Evolutionary conservation across 129 eudicot species (phyloP), one percentile per base, ranked within the genome.

Genomic region (Glebionis coronaria): DNA sequence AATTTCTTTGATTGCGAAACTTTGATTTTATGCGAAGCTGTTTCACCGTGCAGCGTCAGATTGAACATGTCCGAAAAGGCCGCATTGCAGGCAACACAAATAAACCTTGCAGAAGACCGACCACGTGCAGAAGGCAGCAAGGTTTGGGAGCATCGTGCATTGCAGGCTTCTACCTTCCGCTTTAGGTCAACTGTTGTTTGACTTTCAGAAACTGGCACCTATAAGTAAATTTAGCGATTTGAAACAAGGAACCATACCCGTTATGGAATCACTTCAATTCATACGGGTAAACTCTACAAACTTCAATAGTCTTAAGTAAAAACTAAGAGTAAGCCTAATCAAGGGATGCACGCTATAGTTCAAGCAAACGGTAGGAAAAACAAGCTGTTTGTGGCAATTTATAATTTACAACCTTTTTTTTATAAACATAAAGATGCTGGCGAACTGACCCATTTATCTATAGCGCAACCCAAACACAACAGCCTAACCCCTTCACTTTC

Each of bases 11-110:
- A 61, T 59, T 18, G 21, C 56, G 27, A 28, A 59, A 78, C 8
- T 54, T 44, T 44, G 66, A 12, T 52, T 67, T 13, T 73, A 49
- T 78, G 82, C 0, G 57, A 70, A 4, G 5, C 9, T 9, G 82
- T 73, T 67, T 67, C 82, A 67, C 78, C 62, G 14, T 78, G 82
- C 73, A 51, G 47, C 56, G 68, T 73, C 28, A 78, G 54, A 73
- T 72, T 78, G 56, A 72, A 61, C 61, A 55, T 53, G 3, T 61
- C 58, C 27, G 82, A 67, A 67, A 73, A 78, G 21, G 82, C 78
- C 23, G 54, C 63, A 13, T 38, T 65, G 28, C 82, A 78, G 21
- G 23, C 47, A 60, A 67, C 70, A 49, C 82, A 78, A 15, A 67
- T 60, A 45, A 78, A 73, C 60, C 81, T 75, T 68, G 74, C 6